Base-by-base conservation (phyloP, 345 rosid species). In the Citrus inodora region DNA sequence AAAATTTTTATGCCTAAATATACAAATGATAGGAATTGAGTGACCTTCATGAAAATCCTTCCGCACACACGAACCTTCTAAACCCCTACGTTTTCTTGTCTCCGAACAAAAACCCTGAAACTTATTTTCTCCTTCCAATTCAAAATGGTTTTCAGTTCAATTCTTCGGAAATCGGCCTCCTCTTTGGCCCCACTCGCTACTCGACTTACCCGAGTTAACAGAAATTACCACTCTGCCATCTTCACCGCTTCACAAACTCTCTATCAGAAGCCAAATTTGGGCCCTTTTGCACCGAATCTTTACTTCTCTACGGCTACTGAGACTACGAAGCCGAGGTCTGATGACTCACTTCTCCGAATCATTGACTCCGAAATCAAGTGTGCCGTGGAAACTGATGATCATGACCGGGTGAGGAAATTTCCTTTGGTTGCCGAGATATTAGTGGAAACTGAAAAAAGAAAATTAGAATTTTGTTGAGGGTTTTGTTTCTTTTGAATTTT, bases 351-450 rank as follows among this genome's bases (percentile, higher is more conserved):
- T 63, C 84, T 91, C 73, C 88, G 85, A n/a, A 83, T 87, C 46
- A 80, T 95, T 30, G 93, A 92, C 21, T 79, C 88, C 6, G 98
- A 92, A 87, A 91, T 93, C 78, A 80, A 86, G 80, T 83, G 83
- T 70, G 89, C 94, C 53, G 82, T 82, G 84, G 92, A 92, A 81
- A 76, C 86, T 37, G 97, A 89, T 74, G 90, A 87, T 35, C 81
- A 86, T 55, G 82, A 84, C 21, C 84, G 82, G 85, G 98, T 95
- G 71, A 40, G 79, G 17, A 1, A 4, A 38, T 38, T 38, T 38
- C 42, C 11, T 9, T 38, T 38, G 10, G 42, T 38, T 38, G 42
- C 42, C 9, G 42, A 38, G 2, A 38, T 38, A 38, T 38, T 38
- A 38, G 42, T 38, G 42, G 42, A 38, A 38, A 38, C 42, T 38